These are phyloP conservation scores for Plasmodium reichenowi DNA, from an alignment of 169 alveolate species.

Conservation along the genomic window DNA sequence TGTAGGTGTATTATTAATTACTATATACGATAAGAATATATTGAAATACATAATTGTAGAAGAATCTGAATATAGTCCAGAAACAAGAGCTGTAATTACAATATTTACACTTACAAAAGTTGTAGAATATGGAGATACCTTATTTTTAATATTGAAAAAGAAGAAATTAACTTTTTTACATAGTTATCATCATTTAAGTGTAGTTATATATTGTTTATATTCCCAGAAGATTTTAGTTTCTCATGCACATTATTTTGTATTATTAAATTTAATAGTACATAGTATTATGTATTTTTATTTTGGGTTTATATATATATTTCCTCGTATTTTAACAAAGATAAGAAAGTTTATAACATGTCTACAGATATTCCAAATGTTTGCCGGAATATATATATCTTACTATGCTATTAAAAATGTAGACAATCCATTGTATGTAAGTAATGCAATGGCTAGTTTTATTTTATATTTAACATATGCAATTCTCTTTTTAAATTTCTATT, in stretches of 20 bases:
- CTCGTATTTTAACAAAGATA: slow-evolving; percentile 16
- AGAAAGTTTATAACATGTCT: slow-evolving; percentile 40
- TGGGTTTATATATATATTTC: slow-evolving; percentile 74
- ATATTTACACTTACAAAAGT: slow-evolving; percentile 82
- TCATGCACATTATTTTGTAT: slow-evolving; percentile 83
- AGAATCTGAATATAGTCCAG: slow-evolving; percentile 64
- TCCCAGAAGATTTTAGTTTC: slow-evolving; percentile 81
- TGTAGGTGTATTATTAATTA: slow-evolving; percentile 29
- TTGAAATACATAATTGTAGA: slow-evolving; percentile 39
- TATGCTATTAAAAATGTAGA: slow-evolving; percentile 59
- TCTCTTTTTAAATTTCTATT: slow-evolving; percentile 68
- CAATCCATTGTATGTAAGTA: slow-evolving; percentile 14
- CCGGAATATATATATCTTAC: slow-evolving; percentile 61
- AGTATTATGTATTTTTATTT: slow-evolving; percentile 84
- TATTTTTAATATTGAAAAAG: slow-evolving; percentile 78
- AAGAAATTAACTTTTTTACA: slow-evolving; percentile 82
- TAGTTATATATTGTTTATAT: slow-evolving; percentile 82
- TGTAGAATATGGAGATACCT: slow-evolving; percentile 84
- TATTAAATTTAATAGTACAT: slow-evolving; percentile 81
- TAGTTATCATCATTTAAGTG: slow-evolving; percentile 84
- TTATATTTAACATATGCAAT: slow-evolving; percentile 60
- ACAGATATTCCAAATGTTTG: slow-evolving; percentile 65
- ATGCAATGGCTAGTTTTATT: slow-evolving; percentile 57
- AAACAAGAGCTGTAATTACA: slow-evolving; percentile 80
- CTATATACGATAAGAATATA: slow-evolving; percentile 28